Base-by-base conservation (phyloP, 1,284 basidiomycete genomes). In the Fomitopsis schrenkii region DNA sequence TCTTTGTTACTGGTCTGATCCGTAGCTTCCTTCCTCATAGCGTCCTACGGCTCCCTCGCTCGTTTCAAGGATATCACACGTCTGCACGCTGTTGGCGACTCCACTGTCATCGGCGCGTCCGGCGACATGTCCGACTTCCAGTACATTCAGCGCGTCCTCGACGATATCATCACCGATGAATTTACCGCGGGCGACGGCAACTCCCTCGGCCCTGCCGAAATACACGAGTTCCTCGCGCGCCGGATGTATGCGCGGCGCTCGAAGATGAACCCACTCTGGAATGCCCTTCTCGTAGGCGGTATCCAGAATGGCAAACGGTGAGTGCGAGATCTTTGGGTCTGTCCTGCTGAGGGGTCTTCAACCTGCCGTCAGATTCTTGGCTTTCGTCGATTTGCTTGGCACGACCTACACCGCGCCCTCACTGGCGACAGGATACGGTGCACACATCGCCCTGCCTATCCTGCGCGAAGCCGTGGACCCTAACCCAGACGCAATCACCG, bases 111-210 rank as follows among this genome's bases (percentile, higher is more conserved):
- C 66, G 97, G 94, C 17, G 97, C 94, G 1, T 88, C 93, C 40
- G 97, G 97, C 40, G 97, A 99, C 79, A 95, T 99, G 90, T 93
- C 92, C 70, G 97, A 99, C 78, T 98, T 95, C 79, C 97, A 99
- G 76, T 91, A 94, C 76, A 84, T 98, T 66, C 93, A 97, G 72
- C 83, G 83, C 64, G 72, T 90, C 63, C 84, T 95, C 44, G 88
- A 94, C 63, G 83, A 84, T 44, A 79, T 93, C 56, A 82, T 87
- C 63, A 85, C 91, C 62, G 85, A 90, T 57, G 96, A 99, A 75
- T 85, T 91, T 65, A 86, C 90, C 17, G 81, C 84, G 38, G 85
- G 85, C 63, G 97, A 99, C 71, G 91, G 88, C 0, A 94, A 98
- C 73, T 80, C 83, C 33, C 84, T 99, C 9, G 91, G 94, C 9